Base-by-base conservation (phyloP, 2,329 filamentous ascomycete species). In the Anthostomella pinea region DNA sequence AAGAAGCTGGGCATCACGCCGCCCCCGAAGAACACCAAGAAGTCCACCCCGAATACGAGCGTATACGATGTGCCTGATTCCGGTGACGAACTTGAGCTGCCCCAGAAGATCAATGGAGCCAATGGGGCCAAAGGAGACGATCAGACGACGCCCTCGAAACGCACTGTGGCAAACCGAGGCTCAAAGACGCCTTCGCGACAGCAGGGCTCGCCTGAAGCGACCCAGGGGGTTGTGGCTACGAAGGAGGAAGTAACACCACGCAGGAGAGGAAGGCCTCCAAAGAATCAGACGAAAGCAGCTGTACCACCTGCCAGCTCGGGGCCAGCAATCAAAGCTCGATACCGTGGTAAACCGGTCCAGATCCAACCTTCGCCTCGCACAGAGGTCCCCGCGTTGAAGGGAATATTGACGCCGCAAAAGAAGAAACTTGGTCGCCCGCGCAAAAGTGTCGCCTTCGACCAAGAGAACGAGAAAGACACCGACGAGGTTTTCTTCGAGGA, bases 401-500 rank as follows among this genome's bases (percentile, higher is more conserved):
- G 77, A 6, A 82, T 81, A 37, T 53, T 81, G 26, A 73, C 74
- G 3, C 77, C 79, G 3, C 65, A 64, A 13, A 76, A 72, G 55
- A 69, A 66, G 40, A 60, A 52, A 27, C 44, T 41, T 7, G 57
- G 55, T 24, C 58, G 66, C 51, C 46, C 62, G 33, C 66, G 59
- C 10, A 82, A 81, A 57, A 80, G 60, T 45, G 78, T 81, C 10
- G 71, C 67, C 0, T 82, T 81, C 49, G 64, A 70, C 11, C 46
- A 49, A 16, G 51, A 18, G 4, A 30, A 24, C 28, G 39, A 45
- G 17, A 43, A 37, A 9, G 46, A 52, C 22, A 48, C 46, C 8
- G 43, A 56, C 17, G 46, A 77, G 29, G 57, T 76, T 0, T 72
- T 67, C 31, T 77, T 79, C 36, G 70, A 73, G 22, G 75, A 79